Percentiles rank a stretch among this genome's conserved stretches.
phyloP scores from a whole-genome alignment of 2,329 filamentous ascomycete species.

The Colletotrichum musae region DNA sequence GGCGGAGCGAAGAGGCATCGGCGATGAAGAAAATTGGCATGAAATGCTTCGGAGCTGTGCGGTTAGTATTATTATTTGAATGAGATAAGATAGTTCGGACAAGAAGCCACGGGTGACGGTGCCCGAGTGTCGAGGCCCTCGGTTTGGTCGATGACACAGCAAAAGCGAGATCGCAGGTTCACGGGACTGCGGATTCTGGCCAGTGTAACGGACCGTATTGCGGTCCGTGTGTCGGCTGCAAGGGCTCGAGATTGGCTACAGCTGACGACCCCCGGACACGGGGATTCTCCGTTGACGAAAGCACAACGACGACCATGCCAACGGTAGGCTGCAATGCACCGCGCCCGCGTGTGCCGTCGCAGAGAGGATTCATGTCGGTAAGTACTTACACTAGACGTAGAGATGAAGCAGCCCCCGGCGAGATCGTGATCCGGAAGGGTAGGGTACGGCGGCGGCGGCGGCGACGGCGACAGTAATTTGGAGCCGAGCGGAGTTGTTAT shows the following conservation, averaged over 20 bases:
- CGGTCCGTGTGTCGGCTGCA: background rate
- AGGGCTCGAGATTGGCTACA: constrained; percentile 14
- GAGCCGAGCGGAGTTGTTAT: no score
- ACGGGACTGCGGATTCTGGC: constrained; percentile 30
- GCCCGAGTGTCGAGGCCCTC: background rate
- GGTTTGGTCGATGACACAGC: constrained; percentile 49
- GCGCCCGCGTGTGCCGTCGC: background rate
- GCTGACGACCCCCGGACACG: background rate
- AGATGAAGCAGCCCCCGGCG: no score
- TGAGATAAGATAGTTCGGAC: background rate
- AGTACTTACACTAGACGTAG: no score
- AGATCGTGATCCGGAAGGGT: no score
- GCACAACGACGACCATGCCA: background rate
- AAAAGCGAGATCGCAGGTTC: constrained; percentile 54
- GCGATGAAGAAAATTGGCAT: constrained; percentile 22
- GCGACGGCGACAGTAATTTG: no score
- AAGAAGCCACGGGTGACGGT: background rate
- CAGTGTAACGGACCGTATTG: background rate
- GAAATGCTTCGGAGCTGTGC: background rate
- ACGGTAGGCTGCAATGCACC: background rate
- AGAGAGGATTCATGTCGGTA: no score
- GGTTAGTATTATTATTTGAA: constrained; percentile 8
- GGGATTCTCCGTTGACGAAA: constrained; percentile 26
- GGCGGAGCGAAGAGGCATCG: constrained; percentile 11
- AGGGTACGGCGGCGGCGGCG: no score